Percentiles rank a stretch among this genome's conserved stretches.
Conservation (phyloP, 441 rosid genomes). For the Pelargonium cotyledonis region DNA sequence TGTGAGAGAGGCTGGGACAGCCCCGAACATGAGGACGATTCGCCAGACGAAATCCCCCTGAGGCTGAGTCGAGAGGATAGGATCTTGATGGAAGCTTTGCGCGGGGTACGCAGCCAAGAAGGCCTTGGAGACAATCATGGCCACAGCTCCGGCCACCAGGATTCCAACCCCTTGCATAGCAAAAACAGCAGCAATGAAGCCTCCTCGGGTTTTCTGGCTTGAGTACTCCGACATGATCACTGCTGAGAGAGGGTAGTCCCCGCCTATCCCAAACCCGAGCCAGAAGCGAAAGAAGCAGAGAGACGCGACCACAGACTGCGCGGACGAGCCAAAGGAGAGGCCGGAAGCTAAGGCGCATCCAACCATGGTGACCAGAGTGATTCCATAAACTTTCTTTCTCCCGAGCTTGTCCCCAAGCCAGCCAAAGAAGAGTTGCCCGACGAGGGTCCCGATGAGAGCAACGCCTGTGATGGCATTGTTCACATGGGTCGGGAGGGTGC, state of each 20-base stretch:
- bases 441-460: constrained; percentile 41
- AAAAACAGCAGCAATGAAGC: constrained; percentile 51
- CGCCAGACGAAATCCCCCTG: constrained; percentile 44
- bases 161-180: constrained; percentile 65
- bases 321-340: constrained; percentile 41
- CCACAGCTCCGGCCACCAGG: constrained; percentile 38
- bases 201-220: constrained; percentile 51
- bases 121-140: constrained; percentile 36
- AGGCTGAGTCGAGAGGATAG: constrained; percentile 35
- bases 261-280: constrained; percentile 58
- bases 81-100: constrained; percentile 17
- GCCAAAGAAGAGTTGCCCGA: constrained; percentile 42
- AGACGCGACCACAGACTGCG: constrained; percentile 30
- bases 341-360: constrained; percentile 45
- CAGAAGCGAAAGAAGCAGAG: constrained; percentile 58
- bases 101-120: constrained; percentile 32
- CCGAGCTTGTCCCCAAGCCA: constrained; percentile 52
- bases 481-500: constrained; percentile 32
- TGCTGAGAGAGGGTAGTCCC: constrained; percentile 58
- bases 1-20: constrained; percentile 46
- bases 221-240: constrained; percentile 57
- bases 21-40: constrained; percentile 49
- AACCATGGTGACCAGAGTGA: constrained; percentile 49
- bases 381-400: constrained; percentile 47
- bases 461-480: constrained; percentile 39